Base-by-base conservation (phyloP, 2,329 filamentous ascomycete species). In the Stachybotrys chlorohalonatus region DNA sequence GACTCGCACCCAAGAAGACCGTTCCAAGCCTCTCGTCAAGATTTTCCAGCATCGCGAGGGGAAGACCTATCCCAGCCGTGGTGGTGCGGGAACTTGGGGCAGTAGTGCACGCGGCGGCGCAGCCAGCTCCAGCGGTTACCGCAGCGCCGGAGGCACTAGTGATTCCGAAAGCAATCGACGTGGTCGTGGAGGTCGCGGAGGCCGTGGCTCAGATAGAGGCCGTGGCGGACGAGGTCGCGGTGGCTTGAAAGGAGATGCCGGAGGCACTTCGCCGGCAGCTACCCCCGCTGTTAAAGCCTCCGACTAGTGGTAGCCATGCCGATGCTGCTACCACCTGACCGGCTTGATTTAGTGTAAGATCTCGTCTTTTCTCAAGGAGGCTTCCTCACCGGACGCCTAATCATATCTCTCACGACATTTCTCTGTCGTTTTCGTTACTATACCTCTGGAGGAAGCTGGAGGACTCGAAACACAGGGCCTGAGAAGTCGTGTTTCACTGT, bases 1-100 rank as follows among this genome's bases (percentile, higher is more conserved):
- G 78, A 88, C 84, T 59, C 81, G 83, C 59, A 81, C 80, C 47
- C 80, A 83, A 36, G 86, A 86, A 63, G 87, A 90, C 59, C 84
- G 89, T 58, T 87, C 86, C 59, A 89, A 87, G 72, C 89, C 90
- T 13, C 82, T 90, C 55, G 85, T 95, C 57, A 91, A 91, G 75
- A 82, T 91, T 65, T 96, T 91, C 74, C 83, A 89, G 65, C 85
- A 87, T 50, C 84, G 82, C 61, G 81, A 82, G 62, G 77, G 68
- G 58, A 81, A 80, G 64, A 66, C 76, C 30, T 82, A 77, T 59
- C 72, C 63, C 64, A 81, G 68, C 62, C 83, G 88, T 51, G 84
- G 84, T 53, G 84, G 84, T 53, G 82, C 84, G 42, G 84, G 83
- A 50, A 85, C 77, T 62, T 87, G 84, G 83, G 85, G 85, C 50